Evolutionary conservation across 2,329 filamentous ascomycete species (phyloP), one percentile per base, ranked within the genome.

Genomic region (Paecilomyces niveus): DNA sequence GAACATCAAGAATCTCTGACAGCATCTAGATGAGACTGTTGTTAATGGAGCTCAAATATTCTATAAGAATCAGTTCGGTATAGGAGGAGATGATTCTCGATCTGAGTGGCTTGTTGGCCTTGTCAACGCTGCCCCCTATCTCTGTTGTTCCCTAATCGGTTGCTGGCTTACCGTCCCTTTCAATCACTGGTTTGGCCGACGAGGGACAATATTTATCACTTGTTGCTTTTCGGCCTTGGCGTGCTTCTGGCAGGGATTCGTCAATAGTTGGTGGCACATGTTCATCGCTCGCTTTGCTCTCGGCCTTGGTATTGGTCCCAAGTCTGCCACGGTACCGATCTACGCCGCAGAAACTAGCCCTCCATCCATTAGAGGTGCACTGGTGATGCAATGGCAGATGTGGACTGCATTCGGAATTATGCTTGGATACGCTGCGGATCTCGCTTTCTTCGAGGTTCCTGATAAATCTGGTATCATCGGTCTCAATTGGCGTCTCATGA

Each of bases 351-450:
- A 92, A 71, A 89, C 85, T 58, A 83, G 86, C 0, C 89, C 89
- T 0, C 85, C 88, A 1, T 72, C 75, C 4, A 86, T 91, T 57
- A 84, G 89, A 68, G 88, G 89, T 62, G 89, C 87, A 7, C 78
- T 94, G 18, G 89, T 92, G 62, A 93, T 93, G 89, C 86, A 86
- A 62, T 93, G 89, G 89, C 87, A 92, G 74, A 79, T 80, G 74
- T 81, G 75, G 74, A 77, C 75, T 3, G 78, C 76, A 0, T 79
- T 80, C 59, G 79, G 79, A 11, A 80, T 80, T 59, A 77, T 81
- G 80, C 72, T 75, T 15, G 85, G 85, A 15, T 88, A 82, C 67
- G 80, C 79, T 6, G 83, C 80, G 53, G 84, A 86, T 65, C 74
- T 88, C 29, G 83, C 82, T 7, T 86, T 88, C 67, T 86, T 83